Evolutionary conservation across 768 basidiomycete genomes (phyloP), one percentile per base, ranked within the genome.

Genomic region (Botryobasidium botryosum): DNA sequence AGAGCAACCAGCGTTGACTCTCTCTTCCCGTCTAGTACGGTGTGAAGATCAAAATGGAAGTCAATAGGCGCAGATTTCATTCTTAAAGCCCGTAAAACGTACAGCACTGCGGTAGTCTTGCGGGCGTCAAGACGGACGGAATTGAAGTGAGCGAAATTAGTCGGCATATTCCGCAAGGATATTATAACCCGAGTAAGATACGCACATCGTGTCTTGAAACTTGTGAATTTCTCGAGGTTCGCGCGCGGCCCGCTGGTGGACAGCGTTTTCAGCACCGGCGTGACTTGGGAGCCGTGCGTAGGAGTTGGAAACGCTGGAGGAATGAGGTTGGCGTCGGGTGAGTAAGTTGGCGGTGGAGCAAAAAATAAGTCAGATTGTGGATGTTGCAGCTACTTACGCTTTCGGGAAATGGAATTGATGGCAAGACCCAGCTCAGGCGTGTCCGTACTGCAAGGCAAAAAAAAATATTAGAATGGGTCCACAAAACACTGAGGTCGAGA

Each of bases 81-180:
- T 26, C 12, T 8, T 12, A n/a, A 33, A n/a, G 32, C 10, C 32
- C 32, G 32, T 32, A n/a, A 12, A 37, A 50, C 59, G 60, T 60
- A 84, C 83, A 55, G 80, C 70, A 64, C 79, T 83, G 41, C 77
- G 78, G 57, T 79, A 79, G 56, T 77, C 77, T 79, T 24, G 46
- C 28, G 27, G 26, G 8, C 24, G 41, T 43, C 21, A 37, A n/a
- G n/a, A 21, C 33, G 47, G 39, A 48, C 25, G 61, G 58, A 55
- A 59, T 50, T 57, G 35, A 8, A 44, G 29, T 21, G 12, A 45
- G 26, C 15, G 20, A 44, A 8, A 40, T 35, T 27, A 43, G 26
- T n/a, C n/a, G n/a, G n/a, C n/a, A n/a, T n/a, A n/a, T n/a, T n/a
- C n/a, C n/a, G n/a, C n/a, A n/a, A n/a, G n/a, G 13, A 31, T 24